phyloP scores from a whole-genome alignment of 2,329 filamentous ascomycete genomes.

The Penicillium oxalicum region DNA sequence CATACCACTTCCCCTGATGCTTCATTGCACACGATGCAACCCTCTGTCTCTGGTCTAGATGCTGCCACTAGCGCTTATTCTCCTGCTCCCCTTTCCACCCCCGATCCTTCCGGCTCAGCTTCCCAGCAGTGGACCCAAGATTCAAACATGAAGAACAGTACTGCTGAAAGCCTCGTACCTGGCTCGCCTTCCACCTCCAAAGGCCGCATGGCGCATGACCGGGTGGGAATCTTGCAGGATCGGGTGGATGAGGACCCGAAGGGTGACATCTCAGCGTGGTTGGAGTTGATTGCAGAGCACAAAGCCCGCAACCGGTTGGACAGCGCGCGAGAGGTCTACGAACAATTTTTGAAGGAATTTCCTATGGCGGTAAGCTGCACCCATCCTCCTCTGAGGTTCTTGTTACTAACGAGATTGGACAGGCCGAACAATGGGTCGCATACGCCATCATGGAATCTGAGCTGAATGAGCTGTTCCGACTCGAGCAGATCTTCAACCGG shows the following conservation, averaged over 20 bases:
- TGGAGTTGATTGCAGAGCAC: constrained; percentile 78
- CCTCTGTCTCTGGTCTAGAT: constrained; percentile 43
- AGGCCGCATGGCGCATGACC: constrained; percentile 63
- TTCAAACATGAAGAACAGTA: constrained; percentile 32
- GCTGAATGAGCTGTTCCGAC: constrained; percentile 70
- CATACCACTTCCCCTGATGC: constrained; percentile 54
- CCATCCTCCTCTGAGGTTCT: constrained; percentile 1
- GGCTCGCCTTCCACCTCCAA: constrained; percentile 42
- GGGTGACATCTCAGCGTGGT: constrained; percentile 88
- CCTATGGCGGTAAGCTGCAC: constrained; percentile 71
- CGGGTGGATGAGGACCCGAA: constrained; percentile 87
- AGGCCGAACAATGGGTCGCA: constrained; percentile 89
- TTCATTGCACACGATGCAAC: constrained; percentile 54
- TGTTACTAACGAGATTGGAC: constrained; percentile 29
- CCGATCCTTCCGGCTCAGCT: constrained; percentile 33
- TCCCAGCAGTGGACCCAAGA: constrained; percentile 34
- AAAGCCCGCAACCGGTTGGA: constrained; percentile 75
- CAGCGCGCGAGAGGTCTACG: constrained; percentile 71
- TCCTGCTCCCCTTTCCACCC: constrained; percentile 43
- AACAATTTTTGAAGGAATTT: constrained; percentile 81
- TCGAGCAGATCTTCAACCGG: constrained; percentile 77
- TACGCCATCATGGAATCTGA: constrained; percentile 88
- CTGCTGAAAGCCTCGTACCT: constrained; percentile 36
- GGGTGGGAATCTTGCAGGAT: constrained; percentile 76
- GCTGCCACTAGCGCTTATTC: constrained; percentile 48